phyloP scores from a whole-genome alignment of 306 rosid species.

The Citrullus colocynthis region DNA sequence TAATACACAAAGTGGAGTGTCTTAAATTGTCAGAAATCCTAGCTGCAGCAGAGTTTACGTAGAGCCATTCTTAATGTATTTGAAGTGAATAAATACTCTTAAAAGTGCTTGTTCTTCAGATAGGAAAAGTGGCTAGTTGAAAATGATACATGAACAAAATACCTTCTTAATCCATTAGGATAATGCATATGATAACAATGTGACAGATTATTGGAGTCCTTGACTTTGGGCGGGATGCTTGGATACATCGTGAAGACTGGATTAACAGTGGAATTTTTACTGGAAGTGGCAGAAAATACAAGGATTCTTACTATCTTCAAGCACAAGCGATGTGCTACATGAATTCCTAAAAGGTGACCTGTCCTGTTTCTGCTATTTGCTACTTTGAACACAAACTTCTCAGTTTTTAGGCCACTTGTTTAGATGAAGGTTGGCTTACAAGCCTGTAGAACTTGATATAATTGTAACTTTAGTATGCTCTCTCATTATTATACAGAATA shows the following conservation, averaged over 20 bases:
- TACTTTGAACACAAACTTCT: not conserved
- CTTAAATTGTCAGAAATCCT: not conserved
- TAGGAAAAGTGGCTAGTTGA: not conserved
- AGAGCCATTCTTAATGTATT: not conserved
- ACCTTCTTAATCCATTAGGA: not conserved
- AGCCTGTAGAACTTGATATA: not conserved
- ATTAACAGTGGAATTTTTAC: conserved; percentile 53
- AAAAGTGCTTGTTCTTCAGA: not conserved
- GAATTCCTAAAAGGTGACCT: conserved; percentile 33
- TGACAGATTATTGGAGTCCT: conserved; percentile 79
- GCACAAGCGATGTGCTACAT: conserved; percentile 94
- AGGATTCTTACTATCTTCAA: conserved; percentile 78
- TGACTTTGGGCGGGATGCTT: conserved; percentile 77
- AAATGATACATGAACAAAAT: not conserved
- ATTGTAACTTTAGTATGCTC: not conserved
- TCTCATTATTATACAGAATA: not conserved
- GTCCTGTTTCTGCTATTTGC: not conserved
- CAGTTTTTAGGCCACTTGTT: not conserved
- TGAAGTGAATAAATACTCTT: not conserved
- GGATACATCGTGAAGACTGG: conserved; percentile 87
- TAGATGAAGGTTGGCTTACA: not conserved
- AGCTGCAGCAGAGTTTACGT: not conserved
- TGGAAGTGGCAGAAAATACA: conserved; percentile 74
- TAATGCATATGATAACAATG: not conserved
- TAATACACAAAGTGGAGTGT: not conserved